Conservation (phyloP, 768 basidiomycete genomes). For the Trametes elegans region DNA sequence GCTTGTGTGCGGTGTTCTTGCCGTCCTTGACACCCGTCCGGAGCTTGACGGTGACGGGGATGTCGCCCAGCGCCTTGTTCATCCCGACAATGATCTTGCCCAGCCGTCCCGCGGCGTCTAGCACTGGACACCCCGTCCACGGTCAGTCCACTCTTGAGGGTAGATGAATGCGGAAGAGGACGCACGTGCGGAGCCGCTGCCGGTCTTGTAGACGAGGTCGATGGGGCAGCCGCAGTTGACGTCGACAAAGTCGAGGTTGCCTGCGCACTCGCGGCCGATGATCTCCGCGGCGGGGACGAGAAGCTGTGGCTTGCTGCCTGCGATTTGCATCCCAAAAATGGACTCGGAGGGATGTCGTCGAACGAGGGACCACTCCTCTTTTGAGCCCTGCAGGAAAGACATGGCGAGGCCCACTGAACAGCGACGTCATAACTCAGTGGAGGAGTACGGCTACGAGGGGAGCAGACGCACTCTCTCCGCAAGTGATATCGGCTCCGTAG, state of each 20-base stretch:
- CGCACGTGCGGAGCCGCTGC: slow-evolving; percentile 80
- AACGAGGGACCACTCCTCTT: slow-evolving; percentile 94
- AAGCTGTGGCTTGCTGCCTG: slow-evolving; percentile 79
- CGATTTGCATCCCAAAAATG: slow-evolving; percentile 90
- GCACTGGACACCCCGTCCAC: slow-evolving; percentile 45
- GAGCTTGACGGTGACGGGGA: slow-evolving; percentile 89
- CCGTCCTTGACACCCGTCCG: slow-evolving; percentile 91
- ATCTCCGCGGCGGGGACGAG: slow-evolving; percentile 83
- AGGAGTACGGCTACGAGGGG: background rate
- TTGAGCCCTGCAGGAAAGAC: slow-evolving; percentile 84
- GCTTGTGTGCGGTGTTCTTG: slow-evolving; percentile 81
- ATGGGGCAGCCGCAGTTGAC: slow-evolving; percentile 98
- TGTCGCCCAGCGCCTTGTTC: slow-evolving; percentile 85
- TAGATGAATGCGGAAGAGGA: background rate
- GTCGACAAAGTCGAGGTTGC: slow-evolving; percentile 85
- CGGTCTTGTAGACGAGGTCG: slow-evolving; percentile 89
- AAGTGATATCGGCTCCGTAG: slow-evolving; percentile 92
- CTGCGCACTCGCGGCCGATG: slow-evolving; percentile 63
- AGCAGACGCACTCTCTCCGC: slow-evolving; percentile 73
- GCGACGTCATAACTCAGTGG: background rate
- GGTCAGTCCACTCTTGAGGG: background rate
- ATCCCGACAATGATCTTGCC: slow-evolving; percentile 89
- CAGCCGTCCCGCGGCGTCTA: slow-evolving; percentile 79
- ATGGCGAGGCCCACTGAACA: slow-evolving; percentile 83
- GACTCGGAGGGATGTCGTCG: slow-evolving; percentile 83